These are phyloP conservation scores for Aegilops bicornis DNA, from an alignment of 176 grass and related monocot genomes.

Conservation along the genomic window DNA sequence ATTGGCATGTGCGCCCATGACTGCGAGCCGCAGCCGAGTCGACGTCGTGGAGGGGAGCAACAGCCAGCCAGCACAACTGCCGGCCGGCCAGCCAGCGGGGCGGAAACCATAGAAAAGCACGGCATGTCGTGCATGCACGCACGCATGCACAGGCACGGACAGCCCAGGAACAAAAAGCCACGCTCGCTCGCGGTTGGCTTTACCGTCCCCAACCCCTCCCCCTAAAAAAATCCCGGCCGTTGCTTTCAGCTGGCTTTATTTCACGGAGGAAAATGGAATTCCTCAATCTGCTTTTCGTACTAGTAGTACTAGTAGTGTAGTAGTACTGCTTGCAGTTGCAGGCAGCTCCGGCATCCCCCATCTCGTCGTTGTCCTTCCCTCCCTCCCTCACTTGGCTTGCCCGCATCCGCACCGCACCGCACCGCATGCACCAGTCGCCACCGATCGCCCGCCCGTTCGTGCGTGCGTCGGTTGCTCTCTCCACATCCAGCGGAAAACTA, in stretches of 20 bases:
- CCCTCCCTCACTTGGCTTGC: constrained; percentile 13
- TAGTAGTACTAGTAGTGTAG: no score
- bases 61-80: no score
- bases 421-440: constrained; percentile 24
- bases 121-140: constrained; percentile 44
- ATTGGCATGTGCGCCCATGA: constrained; percentile 14
- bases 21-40: neutral
- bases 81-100: constrained; percentile 1
- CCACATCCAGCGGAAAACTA: constrained; percentile 63
- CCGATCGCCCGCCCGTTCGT: neutral
- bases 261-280: no score
- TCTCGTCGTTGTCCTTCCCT: neutral
- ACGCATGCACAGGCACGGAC: neutral
- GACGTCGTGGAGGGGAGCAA: constrained; percentile 26
- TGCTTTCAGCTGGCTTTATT: neutral
- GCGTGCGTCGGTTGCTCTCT: constrained; percentile 30
- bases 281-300: no score
- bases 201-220: neutral
- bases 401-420: constrained; percentile 25
- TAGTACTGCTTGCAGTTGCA: no score
- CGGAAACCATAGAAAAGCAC: constrained; percentile 7
- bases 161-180: neutral
- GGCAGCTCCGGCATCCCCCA: no score
- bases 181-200: neutral
- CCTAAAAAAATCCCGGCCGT: neutral